phyloP scores from a whole-genome alignment of 805 yeast genomes.

The Wickerhamomyces chaumierensis region DNA sequence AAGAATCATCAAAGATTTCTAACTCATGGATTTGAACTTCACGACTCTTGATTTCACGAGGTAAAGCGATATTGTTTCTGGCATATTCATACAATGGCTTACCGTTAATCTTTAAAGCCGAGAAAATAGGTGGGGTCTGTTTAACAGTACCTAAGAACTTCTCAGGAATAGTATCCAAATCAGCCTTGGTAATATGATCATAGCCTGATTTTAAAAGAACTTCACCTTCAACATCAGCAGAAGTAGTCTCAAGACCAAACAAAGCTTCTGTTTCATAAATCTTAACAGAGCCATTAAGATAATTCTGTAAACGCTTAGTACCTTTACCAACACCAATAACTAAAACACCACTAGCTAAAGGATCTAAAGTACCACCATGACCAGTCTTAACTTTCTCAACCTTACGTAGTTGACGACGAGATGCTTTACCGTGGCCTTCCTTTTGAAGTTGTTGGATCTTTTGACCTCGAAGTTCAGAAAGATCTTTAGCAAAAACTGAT shows the following conservation, averaged over 20 bases:
- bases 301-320: slow-evolving; percentile 67
- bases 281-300: slow-evolving; percentile 65
- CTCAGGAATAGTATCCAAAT: slow-evolving; percentile 35
- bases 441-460: slow-evolving; percentile 29
- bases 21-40: slow-evolving; percentile 50
- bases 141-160: slow-evolving; percentile 71
- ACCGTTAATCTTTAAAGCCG: slow-evolving; percentile 92
- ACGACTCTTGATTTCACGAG: slow-evolving; percentile 71
- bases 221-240: slow-evolving; percentile 90
- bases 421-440: slow-evolving; percentile 32
- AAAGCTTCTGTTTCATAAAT: slow-evolving; percentile 76
- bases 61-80: slow-evolving; percentile 74
- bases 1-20: slow-evolving; percentile 39
- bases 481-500: slow-evolving; percentile 40
- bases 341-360: slow-evolving; percentile 87
- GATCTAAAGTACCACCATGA: slow-evolving; percentile 97
- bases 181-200: slow-evolving; percentile 43
- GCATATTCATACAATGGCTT: slow-evolving; percentile 93
- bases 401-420: slow-evolving; percentile 38
- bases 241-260: slow-evolving; percentile 83
- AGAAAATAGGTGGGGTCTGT: slow-evolving; percentile 92
- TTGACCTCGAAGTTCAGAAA: slow-evolving; percentile 37
- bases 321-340: slow-evolving; percentile 91
- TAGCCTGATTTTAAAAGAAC: slow-evolving; percentile 47
- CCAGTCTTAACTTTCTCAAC: slow-evolving; percentile 74